Base-by-base conservation (phyloP, 2,329 filamentous ascomycete species). In the Aspergillus sp. region DNA sequence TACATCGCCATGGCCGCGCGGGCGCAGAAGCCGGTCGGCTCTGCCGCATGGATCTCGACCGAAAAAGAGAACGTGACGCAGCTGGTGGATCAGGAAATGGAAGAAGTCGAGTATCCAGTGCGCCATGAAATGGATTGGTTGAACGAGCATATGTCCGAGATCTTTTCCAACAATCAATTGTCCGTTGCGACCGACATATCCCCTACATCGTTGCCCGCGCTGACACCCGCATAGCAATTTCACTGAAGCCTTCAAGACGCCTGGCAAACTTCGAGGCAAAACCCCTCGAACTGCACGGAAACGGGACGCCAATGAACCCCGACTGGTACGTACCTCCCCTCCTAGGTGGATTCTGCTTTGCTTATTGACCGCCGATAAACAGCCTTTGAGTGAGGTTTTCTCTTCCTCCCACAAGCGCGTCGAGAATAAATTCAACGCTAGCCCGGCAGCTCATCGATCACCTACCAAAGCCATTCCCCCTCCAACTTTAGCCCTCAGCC, bases 81-180 rank as follows among this genome's bases (percentile, higher is more conserved):
- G 65, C 87, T 97, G 63, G 85, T 90, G 16, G 84, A 89, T 51
- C 85, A 92, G 57, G 95, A 98, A 75, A 85, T 91, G 56, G 94
- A 98, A 67, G 96, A 99, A 78, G 96, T 98, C 72, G 87, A 90
- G 49, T 98, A 91, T 78, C 92, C 92, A 31, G 93, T 91, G 63
- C 87, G 91, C 59, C 96, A 98, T 77, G 95, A 99, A 75, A 81
- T 98, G 71, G 93, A 98, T 74, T 99, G 95, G 95, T 82, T 99
- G 69, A 98, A 99, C 72, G 95, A 98, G 79, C 95, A 99, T 76
- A 97, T 99, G 94, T 87, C 87, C 53, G 92, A 96, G 64, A 91
- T 99, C 71, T 96, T 98, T 74, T 89, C 88, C 69, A 87, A 89
- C 68, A 90, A 92, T 71, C 87, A 93, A 77, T 86, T 92, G 95